A percentile compares a stretch with the other conserved stretches of the same genome.
Evolutionary conservation across 441 rosid genomes (phyloP).

Genomic region (Biscutella laevigata): DNA sequence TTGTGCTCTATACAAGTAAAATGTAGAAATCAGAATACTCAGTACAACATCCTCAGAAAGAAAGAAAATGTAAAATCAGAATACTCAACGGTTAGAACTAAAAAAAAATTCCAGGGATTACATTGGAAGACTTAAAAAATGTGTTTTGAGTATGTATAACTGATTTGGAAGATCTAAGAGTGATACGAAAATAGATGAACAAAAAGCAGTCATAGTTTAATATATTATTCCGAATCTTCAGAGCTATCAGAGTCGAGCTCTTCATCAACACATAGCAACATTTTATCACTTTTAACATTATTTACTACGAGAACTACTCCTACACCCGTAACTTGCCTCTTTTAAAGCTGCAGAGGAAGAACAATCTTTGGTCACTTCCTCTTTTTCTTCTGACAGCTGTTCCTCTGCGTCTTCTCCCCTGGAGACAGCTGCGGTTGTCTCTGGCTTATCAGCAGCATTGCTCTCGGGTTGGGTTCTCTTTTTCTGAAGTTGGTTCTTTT

Average conservation of each 20-base stretch:
- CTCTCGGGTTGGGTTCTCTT: slow-evolving; percentile 5
- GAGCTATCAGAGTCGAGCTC: slow-evolving; percentile 28
- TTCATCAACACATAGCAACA: slow-evolving; percentile 37
- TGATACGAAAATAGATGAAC: background rate
- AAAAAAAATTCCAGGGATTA: too few species aligned
- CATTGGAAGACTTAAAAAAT: too few species aligned
- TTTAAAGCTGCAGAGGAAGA: slow-evolving; percentile 14
- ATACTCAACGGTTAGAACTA: too few species aligned
- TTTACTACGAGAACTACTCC: slow-evolving; percentile 16
- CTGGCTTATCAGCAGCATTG: background rate
- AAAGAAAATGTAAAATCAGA: too few species aligned
- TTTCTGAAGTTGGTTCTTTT: slow-evolving; percentile 9
- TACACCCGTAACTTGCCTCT: slow-evolving; percentile 22
- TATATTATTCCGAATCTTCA: slow-evolving; percentile 13
- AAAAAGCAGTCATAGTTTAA: background rate
- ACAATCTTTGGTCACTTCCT: background rate
- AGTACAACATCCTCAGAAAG: too few species aligned
- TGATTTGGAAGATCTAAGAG: too few species aligned
- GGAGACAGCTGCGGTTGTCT: background rate
- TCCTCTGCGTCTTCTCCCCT: slow-evolving; percentile 24
- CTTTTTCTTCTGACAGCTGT: slow-evolving; percentile 29
- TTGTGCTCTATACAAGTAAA: too few species aligned
- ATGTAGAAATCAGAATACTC: too few species aligned
- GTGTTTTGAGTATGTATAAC: too few species aligned
- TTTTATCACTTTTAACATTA: slow-evolving; percentile 32